Evolutionary conservation across 495 filamentous ascomycete species (phyloP).

Genomic region (Neurospora sp.): DNA sequence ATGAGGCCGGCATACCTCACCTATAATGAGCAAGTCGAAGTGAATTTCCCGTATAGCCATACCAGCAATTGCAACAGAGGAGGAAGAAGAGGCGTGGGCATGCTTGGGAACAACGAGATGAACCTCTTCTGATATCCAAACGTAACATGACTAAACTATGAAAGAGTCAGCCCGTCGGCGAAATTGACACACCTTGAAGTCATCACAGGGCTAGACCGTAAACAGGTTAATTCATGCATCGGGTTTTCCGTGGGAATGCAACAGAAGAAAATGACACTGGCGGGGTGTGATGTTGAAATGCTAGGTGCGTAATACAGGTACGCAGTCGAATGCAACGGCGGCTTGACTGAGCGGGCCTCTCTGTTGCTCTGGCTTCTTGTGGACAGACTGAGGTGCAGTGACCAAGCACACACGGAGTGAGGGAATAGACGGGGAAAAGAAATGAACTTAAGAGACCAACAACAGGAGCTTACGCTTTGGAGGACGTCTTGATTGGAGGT

Average conservation of each 20-base stretch:
- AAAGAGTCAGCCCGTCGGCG: neutral
- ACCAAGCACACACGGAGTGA: neutral
- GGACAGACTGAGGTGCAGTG: neutral
- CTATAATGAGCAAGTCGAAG: neutral
- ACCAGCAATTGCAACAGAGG: neutral
- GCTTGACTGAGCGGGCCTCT: conserved; percentile 11
- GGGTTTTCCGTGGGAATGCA: neutral
- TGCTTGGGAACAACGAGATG: neutral
- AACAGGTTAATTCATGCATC: neutral
- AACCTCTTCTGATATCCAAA: neutral
- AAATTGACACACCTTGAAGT: neutral
- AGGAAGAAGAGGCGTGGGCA: neutral
- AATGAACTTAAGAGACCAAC: conserved; percentile 10
- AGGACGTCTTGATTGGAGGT: conserved; percentile 10
- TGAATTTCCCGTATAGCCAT: neutral
- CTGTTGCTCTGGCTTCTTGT: conserved; percentile 2
- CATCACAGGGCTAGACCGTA: neutral
- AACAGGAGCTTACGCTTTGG: neutral
- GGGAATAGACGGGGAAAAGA: conserved; percentile 1
- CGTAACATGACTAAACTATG: neutral
- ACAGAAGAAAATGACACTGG: neutral
- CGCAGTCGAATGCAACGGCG: conserved; percentile 17
- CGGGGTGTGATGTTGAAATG: neutral
- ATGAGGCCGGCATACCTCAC: neutral
- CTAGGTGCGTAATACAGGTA: neutral